These are phyloP conservation scores for Sutorius eximius DNA, from an alignment of 1,284 basidiomycete genomes.

Conservation along the genomic window DNA sequence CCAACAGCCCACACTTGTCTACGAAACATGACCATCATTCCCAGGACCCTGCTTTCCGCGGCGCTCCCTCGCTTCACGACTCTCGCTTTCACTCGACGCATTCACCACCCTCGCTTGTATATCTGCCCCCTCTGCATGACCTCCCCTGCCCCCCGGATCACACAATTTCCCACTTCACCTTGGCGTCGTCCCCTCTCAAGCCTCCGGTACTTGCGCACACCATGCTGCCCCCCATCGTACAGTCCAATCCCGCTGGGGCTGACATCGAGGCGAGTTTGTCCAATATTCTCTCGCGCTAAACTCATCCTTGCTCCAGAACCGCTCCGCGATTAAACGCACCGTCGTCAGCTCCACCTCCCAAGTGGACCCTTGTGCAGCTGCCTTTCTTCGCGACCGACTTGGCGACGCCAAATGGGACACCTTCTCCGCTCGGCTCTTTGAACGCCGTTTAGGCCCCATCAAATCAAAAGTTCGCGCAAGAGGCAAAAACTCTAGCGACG, in stretches of 20 bases:
- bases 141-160: slow-evolving; percentile 24
- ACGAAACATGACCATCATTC: slow-evolving; percentile 27
- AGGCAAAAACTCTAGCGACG: slow-evolving; percentile 31
- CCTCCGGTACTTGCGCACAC: slow-evolving; percentile 28
- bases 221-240: slow-evolving; percentile 35
- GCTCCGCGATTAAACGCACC: slow-evolving; percentile 28
- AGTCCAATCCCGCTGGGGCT: slow-evolving; percentile 31
- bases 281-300: not conserved
- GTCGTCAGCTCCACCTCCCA: slow-evolving; percentile 26
- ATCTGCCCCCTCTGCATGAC: slow-evolving; percentile 26
- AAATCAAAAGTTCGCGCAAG: slow-evolving; percentile 37
- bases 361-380: slow-evolving; percentile 45
- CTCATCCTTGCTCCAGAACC: slow-evolving; percentile 29
- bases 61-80: slow-evolving; percentile 27
- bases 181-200: slow-evolving; percentile 26
- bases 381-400: slow-evolving; percentile 45
- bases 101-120: slow-evolving; percentile 27
- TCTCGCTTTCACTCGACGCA: slow-evolving; percentile 28
- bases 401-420: slow-evolving; percentile 46
- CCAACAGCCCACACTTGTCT: slow-evolving; percentile 29
- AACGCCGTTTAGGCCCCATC: slow-evolving; percentile 43
- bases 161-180: slow-evolving; percentile 14
- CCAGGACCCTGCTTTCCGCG: slow-evolving; percentile 24
- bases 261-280: slow-evolving; percentile 26
- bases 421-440: slow-evolving; percentile 48